These are phyloP conservation scores for Salicornia ramosissima DNA, from an alignment of 148 eudicot genomes.

Conservation along the genomic window DNA sequence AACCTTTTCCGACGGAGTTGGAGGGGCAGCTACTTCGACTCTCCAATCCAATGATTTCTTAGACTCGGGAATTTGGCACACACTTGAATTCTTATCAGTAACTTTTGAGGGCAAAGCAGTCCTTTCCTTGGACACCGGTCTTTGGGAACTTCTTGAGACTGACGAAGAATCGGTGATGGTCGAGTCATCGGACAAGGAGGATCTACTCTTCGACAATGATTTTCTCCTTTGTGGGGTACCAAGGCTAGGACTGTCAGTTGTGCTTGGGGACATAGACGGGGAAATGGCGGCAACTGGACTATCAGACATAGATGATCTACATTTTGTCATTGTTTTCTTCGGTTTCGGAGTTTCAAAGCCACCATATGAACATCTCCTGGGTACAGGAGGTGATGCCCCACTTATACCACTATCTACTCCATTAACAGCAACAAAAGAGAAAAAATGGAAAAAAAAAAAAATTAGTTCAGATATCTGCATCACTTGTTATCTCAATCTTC, in stretches of 20 bases:
- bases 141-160: slow-evolving; percentile 31
- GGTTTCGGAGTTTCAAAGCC: slow-evolving; percentile 40
- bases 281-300: slow-evolving; percentile 20
- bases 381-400: slow-evolving; percentile 37
- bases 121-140: slow-evolving; percentile 27
- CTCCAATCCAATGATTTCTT: slow-evolving; percentile 32
- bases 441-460: background rate
- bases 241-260: slow-evolving; percentile 14
- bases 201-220: slow-evolving; percentile 35
- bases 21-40: slow-evolving; percentile 34
- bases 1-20: slow-evolving; percentile 16
- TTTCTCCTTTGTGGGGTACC: slow-evolving; percentile 49
- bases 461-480: slow-evolving; percentile 6
- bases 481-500: background rate
- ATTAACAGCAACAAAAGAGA: slow-evolving; percentile 13
- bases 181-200: slow-evolving; percentile 44
- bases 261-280: slow-evolving; percentile 24
- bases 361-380: slow-evolving; percentile 33
- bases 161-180: slow-evolving; percentile 32
- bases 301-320: slow-evolving; percentile 32
- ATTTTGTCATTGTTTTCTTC: slow-evolving; percentile 37
- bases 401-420: slow-evolving; percentile 39
- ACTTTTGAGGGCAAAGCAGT: slow-evolving; percentile 29
- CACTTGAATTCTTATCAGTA: slow-evolving; percentile 27
- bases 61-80: slow-evolving; percentile 27